Percentiles rank a stretch among this genome's conserved stretches.
Evolutionary conservation across 306 rosid species (phyloP).

Genomic region (Carpinus fangiana): DNA sequence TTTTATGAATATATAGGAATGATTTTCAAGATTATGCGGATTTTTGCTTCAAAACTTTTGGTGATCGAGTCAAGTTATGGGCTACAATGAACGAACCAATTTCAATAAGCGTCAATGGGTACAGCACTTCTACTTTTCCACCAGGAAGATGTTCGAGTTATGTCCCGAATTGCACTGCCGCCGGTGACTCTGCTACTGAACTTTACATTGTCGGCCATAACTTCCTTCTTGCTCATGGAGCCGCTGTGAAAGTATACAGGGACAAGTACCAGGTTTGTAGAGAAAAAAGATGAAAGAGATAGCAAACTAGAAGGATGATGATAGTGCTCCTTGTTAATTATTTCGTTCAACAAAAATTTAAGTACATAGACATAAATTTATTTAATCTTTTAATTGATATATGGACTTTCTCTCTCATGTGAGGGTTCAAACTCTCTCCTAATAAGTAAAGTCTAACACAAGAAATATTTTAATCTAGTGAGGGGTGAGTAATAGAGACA

Average conservation of each 20-base stretch:
- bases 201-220: conserved; percentile 43
- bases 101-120: conserved; percentile 19
- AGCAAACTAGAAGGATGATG: too few relatives aligned
- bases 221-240: conserved; percentile 41
- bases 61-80: conserved; percentile 48
- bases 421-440: too few relatives aligned
- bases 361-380: too few relatives aligned
- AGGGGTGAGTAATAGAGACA: too few relatives aligned
- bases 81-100: conserved; percentile 42
- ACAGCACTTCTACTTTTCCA: conserved; percentile 30
- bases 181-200: conserved; percentile 42
- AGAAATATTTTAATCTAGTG: too few relatives aligned
- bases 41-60: conserved; percentile 43
- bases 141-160: conserved; percentile 46
- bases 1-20: conserved; percentile 13
- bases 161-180: conserved; percentile 34
- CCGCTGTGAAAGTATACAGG: conserved; percentile 34
- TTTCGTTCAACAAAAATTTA: too few relatives aligned
- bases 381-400: too few relatives aligned
- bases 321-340: too few relatives aligned
- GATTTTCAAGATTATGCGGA: conserved; percentile 36
- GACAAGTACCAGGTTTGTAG: conserved; percentile 36
- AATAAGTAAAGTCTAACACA: too few relatives aligned
- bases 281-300: too few relatives aligned
- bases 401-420: too few relatives aligned